These are phyloP conservation scores for Acanthamoeba lenticulata DNA, from an alignment of 208 protist genomes.

Conservation along the genomic window DNA sequence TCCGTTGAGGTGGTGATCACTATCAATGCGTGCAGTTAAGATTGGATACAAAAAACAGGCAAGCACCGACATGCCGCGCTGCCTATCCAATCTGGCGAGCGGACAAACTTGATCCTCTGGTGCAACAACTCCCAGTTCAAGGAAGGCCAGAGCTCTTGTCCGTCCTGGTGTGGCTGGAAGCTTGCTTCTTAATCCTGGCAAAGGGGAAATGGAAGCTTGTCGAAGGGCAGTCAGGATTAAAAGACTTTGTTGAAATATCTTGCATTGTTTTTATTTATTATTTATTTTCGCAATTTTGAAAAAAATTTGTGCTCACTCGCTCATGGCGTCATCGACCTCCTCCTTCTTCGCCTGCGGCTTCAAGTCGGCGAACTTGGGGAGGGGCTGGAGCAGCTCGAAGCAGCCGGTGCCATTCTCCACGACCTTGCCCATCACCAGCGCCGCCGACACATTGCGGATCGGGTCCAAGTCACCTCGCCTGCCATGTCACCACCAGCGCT, in stretches of 20 bases:
- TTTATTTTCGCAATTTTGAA: background rate
- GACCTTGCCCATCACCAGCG: slow-evolving; percentile 83
- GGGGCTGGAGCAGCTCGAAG: slow-evolving; percentile 76
- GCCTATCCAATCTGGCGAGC: background rate
- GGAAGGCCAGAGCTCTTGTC: background rate
- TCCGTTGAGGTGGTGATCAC: background rate
- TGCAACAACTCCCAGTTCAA: background rate
- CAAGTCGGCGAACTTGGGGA: slow-evolving; percentile 34
- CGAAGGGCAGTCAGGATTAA: background rate
- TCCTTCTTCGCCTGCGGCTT: background rate
- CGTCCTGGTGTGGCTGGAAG: background rate
- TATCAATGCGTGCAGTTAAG: background rate
- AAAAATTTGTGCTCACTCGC: background rate
- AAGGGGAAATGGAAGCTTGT: too few relatives aligned
- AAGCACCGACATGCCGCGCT: background rate
- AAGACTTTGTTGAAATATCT: background rate
- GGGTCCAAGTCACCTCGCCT: slow-evolving; percentile 76
- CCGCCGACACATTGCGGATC: slow-evolving; percentile 77
- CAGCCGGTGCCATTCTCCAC: slow-evolving; percentile 78
- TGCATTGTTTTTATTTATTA: background rate
- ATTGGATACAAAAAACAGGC: background rate
- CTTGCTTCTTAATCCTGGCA: too few relatives aligned
- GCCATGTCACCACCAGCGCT: background rate
- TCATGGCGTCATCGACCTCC: background rate
- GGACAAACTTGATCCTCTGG: slow-evolving; percentile 40